phyloP scores from a whole-genome alignment of 2,329 filamentous ascomycete species.

The Akanthomyces lecanii region DNA sequence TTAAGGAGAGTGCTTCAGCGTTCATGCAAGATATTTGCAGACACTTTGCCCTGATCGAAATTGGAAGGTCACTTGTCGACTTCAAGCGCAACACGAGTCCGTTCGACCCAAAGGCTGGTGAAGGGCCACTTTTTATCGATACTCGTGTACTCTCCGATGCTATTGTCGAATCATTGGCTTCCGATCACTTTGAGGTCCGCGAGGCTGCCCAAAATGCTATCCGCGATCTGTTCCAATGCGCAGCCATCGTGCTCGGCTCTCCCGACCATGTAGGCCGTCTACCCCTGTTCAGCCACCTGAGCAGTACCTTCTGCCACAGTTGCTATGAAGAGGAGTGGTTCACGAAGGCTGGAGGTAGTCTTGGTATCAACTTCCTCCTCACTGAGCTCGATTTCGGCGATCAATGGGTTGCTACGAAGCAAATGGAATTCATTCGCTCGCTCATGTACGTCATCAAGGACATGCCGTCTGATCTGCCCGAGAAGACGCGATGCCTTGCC shows the following conservation, averaged over 20 bases:
- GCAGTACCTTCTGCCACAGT: slow-evolving; percentile 82
- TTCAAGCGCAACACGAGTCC: slow-evolving; percentile 70
- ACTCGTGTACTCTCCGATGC: slow-evolving; percentile 84
- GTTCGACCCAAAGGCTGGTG: slow-evolving; percentile 81
- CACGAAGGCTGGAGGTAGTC: slow-evolving; percentile 86
- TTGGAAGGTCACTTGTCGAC: slow-evolving; percentile 79
- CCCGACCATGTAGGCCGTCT: slow-evolving; percentile 68
- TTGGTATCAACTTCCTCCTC: slow-evolving; percentile 84
- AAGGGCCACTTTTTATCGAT: slow-evolving; percentile 83
- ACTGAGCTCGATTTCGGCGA: slow-evolving; percentile 82
- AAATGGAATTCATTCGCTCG: slow-evolving; percentile 85
- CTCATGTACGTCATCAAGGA: slow-evolving; percentile 97
- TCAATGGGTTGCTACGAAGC: slow-evolving; percentile 74
- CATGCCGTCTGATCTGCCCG: slow-evolving; percentile 89
- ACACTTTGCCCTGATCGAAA: slow-evolving; percentile 86
- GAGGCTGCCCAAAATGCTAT: slow-evolving; percentile 79
- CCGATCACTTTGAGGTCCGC: slow-evolving; percentile 73
- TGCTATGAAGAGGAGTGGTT: slow-evolving; percentile 99
- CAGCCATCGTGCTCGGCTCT: slow-evolving; percentile 73
- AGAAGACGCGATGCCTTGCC: slow-evolving; percentile 78
- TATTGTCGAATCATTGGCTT: slow-evolving; percentile 83
- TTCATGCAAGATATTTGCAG: slow-evolving; percentile 79
- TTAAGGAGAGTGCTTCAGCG: slow-evolving; percentile 68
- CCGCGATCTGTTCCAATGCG: slow-evolving; percentile 70
- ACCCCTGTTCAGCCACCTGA: slow-evolving; percentile 79